A percentile compares a stretch with the other conserved stretches of the same genome.
These are phyloP conservation scores for Oryza officinalis DNA, from an alignment of 176 grass and related monocot genomes.

Conservation along the genomic window DNA sequence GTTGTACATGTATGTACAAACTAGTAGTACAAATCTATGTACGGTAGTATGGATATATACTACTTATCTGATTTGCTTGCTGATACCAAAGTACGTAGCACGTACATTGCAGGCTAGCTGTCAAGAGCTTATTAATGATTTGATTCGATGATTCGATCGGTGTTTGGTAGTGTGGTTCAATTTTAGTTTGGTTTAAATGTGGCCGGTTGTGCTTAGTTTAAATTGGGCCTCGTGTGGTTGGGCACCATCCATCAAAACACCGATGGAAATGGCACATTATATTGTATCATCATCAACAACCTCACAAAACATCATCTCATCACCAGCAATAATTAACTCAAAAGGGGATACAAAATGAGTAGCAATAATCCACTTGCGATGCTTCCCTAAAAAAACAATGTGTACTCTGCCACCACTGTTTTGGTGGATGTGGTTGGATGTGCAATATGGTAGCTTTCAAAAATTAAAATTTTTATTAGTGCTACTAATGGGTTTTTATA, in stretches of 20 bases:
- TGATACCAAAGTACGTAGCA: not conserved
- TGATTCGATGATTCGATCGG: slow-evolving; percentile 8
- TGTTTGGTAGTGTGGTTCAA: slow-evolving; percentile 16
- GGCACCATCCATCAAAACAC: slow-evolving; percentile 40
- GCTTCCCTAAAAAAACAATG: not conserved
- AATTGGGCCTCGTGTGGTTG: slow-evolving; percentile 46
- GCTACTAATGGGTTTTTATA: slow-evolving; percentile 23
- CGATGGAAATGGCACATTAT: slow-evolving; percentile 26
- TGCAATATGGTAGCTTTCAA: not conserved
- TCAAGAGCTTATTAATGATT: not conserved
- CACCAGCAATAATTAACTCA: not conserved
- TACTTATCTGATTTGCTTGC: not conserved
- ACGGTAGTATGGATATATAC: slow-evolving; percentile 22
- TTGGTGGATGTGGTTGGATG: slow-evolving; percentile 20
- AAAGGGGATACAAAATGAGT: not conserved
- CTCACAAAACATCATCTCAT: slow-evolving; percentile 2
- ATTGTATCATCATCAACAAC: slow-evolving; percentile 18
- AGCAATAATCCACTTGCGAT: not conserved
- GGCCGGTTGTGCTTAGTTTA: slow-evolving; percentile 19
- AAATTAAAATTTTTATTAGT: not conserved
- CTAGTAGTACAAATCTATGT: slow-evolving; percentile 8
- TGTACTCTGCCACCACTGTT: not conserved
- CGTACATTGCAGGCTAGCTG: slow-evolving; percentile 23
- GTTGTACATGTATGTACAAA: not conserved
- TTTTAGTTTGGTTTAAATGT: slow-evolving; percentile 33